phyloP scores from a whole-genome alignment of 768 basidiomycete species.

The Filobasidium floriforme region DNA sequence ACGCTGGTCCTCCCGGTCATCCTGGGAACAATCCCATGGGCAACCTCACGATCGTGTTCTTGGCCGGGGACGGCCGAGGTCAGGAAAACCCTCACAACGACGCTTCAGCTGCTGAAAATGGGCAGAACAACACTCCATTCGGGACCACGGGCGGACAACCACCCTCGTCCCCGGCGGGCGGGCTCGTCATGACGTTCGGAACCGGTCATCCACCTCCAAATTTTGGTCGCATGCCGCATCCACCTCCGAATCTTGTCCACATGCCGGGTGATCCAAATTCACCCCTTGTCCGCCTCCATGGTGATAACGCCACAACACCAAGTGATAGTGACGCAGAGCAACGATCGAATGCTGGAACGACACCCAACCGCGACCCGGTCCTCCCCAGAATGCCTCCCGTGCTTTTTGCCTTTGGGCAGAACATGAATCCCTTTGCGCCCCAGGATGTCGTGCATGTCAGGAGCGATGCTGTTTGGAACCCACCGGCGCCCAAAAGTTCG shows the following conservation, averaged over 20 bases:
- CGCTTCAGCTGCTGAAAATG: too few relatives aligned
- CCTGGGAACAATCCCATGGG: background rate
- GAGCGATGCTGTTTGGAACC: background rate
- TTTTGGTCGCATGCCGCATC: too few relatives aligned
- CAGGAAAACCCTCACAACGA: background rate
- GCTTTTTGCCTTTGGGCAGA: background rate
- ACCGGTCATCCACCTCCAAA: too few relatives aligned
- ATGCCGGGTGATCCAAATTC: too few relatives aligned
- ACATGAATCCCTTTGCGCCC: background rate
- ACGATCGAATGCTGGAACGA: too few relatives aligned
- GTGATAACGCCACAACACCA: too few relatives aligned
- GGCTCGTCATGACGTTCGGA: too few relatives aligned
- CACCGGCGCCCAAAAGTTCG: background rate
- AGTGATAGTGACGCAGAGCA: too few relatives aligned
- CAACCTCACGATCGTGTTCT: background rate
- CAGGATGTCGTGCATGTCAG: background rate
- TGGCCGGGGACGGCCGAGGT: background rate
- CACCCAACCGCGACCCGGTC: background rate
- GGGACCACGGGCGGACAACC: background rate
- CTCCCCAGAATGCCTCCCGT: background rate
- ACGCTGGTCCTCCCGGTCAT: background rate
- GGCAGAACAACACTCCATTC: background rate
- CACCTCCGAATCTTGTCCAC: too few relatives aligned
- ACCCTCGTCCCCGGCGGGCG: background rate
- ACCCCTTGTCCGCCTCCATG: too few relatives aligned